Conservation (phyloP, 768 basidiomycete species). For the Arthromyces matolae region DNA sequence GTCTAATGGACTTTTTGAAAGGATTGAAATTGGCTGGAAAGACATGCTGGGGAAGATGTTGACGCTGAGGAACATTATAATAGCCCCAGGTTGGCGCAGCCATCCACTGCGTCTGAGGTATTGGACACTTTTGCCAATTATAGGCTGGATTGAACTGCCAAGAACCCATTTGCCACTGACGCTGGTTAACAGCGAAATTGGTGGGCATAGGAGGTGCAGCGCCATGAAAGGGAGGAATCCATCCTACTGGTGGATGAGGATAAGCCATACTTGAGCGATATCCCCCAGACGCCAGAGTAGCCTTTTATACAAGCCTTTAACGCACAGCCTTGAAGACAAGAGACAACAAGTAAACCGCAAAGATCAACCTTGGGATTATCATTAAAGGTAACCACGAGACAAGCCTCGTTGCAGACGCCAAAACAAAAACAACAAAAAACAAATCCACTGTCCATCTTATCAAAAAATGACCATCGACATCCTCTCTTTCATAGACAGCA, state of each 20-base stretch:
- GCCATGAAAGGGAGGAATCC: conserved; percentile 36
- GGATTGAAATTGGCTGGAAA: conserved; percentile 45
- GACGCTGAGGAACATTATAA: conserved; percentile 15
- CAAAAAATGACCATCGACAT: conserved; percentile 84
- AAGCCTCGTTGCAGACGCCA: conserved; percentile 4
- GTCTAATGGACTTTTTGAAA: conserved; percentile 59
- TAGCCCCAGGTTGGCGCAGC: conserved; percentile 37
- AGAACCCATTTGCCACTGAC: conserved; percentile 49
- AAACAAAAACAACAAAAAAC: neutral
- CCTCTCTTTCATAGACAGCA: conserved; percentile 74
- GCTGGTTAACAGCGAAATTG: conserved; percentile 38
- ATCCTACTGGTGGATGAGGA: conserved; percentile 16
- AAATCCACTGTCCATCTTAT: neutral
- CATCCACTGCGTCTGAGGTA: conserved; percentile 31
- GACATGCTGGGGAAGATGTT: too few relatives aligned
- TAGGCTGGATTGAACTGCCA: conserved; percentile 51
- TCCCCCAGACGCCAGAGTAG: neutral
- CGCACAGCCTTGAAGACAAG: neutral
- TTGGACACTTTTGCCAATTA: conserved; percentile 26
- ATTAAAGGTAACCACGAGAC: too few relatives aligned
- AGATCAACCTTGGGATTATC: too few relatives aligned
- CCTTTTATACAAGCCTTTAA: neutral
- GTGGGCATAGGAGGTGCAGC: conserved; percentile 60
- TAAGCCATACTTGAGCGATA: conserved; percentile 6
- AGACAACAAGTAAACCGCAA: too few relatives aligned